phyloP scores from a whole-genome alignment of 768 basidiomycete species.

The Lactifluus echinatus region DNA sequence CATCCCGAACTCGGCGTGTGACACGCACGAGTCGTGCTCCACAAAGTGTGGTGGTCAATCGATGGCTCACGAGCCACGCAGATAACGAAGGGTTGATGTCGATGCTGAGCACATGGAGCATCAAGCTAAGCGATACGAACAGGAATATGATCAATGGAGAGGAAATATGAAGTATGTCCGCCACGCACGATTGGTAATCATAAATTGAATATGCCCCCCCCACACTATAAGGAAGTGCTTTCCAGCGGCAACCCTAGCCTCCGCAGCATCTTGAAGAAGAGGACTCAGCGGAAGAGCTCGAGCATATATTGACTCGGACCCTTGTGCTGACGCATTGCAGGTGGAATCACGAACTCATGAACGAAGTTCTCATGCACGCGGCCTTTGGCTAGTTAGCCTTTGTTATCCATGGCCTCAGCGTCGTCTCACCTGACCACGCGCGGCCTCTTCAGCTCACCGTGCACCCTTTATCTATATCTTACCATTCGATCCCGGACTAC shows the following conservation, averaged over 20 bases:
- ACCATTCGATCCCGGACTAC: too few relatives aligned
- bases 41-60: neutral
- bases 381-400: conserved; percentile 51
- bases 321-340: conserved; percentile 64
- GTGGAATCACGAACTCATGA: conserved; percentile 81
- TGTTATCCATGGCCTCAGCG: too few relatives aligned
- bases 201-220: neutral
- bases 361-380: conserved; percentile 68
- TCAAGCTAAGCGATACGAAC: conserved; percentile 6
- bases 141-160: conserved; percentile 10
- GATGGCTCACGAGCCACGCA: neutral
- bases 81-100: conserved; percentile 7
- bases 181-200: neutral
- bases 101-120: conserved; percentile 12
- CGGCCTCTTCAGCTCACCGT: too few relatives aligned
- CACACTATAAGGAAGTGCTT: conserved; percentile 2
- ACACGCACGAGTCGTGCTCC: too few relatives aligned
- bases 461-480: too few relatives aligned
- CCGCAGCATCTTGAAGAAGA: conserved; percentile 20
- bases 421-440: too few relatives aligned
- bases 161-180: conserved; percentile 10
- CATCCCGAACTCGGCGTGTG: too few relatives aligned
- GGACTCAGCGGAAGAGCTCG: conserved; percentile 43
- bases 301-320: conserved; percentile 63
- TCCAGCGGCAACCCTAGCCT: conserved; percentile 6